phyloP scores from a whole-genome alignment of 2,329 filamentous ascomycete species.

The Celoporthe dispersa region DNA sequence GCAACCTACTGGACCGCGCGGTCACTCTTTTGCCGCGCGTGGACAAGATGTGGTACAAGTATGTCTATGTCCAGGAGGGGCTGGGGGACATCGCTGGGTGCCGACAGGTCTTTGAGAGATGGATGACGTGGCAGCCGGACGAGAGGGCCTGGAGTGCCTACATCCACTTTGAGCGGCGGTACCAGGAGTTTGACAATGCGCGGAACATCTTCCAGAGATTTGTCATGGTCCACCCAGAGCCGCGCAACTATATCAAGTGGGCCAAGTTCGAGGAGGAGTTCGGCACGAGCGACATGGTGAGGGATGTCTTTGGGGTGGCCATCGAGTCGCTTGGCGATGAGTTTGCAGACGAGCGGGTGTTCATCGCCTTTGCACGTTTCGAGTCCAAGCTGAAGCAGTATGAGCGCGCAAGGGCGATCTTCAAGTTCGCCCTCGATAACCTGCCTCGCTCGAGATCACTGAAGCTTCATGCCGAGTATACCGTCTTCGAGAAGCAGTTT shows the following conservation, averaged over 20 bases:
- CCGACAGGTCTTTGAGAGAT: slow-evolving; percentile 92
- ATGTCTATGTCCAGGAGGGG: slow-evolving; percentile 98
- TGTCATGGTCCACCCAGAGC: slow-evolving; percentile 90
- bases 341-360: slow-evolving; percentile 94
- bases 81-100: slow-evolving; percentile 92
- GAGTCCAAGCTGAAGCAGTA: slow-evolving; percentile 95
- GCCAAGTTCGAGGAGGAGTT: slow-evolving; percentile 95
- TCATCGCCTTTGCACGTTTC: slow-evolving; percentile 93
- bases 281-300: slow-evolving; percentile 87
- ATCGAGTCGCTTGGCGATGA: slow-evolving; percentile 91
- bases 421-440: slow-evolving; percentile 93
- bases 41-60: slow-evolving; percentile 99
- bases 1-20: slow-evolving; percentile 93
- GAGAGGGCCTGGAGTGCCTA: slow-evolving; percentile 95
- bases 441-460: slow-evolving; percentile 86
- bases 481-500: slow-evolving; percentile 97
- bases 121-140: slow-evolving; percentile 98
- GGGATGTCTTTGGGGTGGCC: slow-evolving; percentile 87
- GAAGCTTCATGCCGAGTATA: slow-evolving; percentile 89
- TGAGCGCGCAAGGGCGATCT: slow-evolving; percentile 90
- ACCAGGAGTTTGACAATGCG: slow-evolving; percentile 89
- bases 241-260: slow-evolving; percentile 99
- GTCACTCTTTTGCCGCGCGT: slow-evolving; percentile 88
- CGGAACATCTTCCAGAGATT: slow-evolving; percentile 88
- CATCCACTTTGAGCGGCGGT: slow-evolving; percentile 96